Percentiles rank a stretch among this genome's conserved stretches.
These are phyloP conservation scores for Pilasporangium apinafurcum DNA, from an alignment of 352 stramenopile genomes.

Conservation along the genomic window DNA sequence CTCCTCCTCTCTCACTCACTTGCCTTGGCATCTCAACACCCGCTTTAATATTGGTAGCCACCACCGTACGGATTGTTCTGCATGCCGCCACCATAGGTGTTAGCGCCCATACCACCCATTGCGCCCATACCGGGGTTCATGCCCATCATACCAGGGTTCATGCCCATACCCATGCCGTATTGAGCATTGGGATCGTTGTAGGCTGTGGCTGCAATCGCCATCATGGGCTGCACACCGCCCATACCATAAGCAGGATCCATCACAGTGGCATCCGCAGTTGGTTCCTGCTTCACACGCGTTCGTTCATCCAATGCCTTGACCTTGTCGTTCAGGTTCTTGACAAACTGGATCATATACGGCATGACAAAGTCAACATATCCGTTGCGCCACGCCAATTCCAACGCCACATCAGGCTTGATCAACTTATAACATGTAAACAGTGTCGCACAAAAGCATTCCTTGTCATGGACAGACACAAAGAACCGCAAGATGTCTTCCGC, in stretches of 20 bases:
- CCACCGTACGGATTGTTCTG: constrained; percentile 46
- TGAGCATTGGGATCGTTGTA: constrained; percentile 76
- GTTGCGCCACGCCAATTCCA: constrained; percentile 99
- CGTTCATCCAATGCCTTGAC: constrained; percentile 91
- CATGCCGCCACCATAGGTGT: constrained; percentile 24
- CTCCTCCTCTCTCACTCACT: no score
- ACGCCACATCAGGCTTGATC: constrained; percentile 97
- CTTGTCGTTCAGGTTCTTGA: constrained; percentile 95
- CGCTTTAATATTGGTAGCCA: constrained; percentile 37
- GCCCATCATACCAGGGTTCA: constrained; percentile 30
- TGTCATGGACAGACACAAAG: constrained; percentile 99
- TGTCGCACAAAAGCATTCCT: constrained; percentile 98
- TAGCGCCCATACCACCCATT: constrained; percentile 42
- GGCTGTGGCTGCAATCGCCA: constrained; percentile 74
- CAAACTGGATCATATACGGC: constrained; percentile 99
- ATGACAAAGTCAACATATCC: constrained; percentile 99
- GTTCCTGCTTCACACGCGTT: constrained; percentile 76
- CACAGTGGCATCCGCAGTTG: constrained; percentile 41
- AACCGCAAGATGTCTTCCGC: constrained; percentile 98
- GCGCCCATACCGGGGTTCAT: constrained; percentile 28
- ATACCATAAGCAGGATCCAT: constrained; percentile 73
- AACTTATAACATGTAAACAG: constrained; percentile 99
- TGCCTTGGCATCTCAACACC: no score
- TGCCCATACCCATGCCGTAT: constrained; percentile 51
- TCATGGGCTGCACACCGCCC: constrained; percentile 72